Evolutionary conservation across 2,329 filamentous ascomycete genomes (phyloP), one percentile per base, ranked within the genome.

Genomic region (Xylaria multiplex): DNA sequence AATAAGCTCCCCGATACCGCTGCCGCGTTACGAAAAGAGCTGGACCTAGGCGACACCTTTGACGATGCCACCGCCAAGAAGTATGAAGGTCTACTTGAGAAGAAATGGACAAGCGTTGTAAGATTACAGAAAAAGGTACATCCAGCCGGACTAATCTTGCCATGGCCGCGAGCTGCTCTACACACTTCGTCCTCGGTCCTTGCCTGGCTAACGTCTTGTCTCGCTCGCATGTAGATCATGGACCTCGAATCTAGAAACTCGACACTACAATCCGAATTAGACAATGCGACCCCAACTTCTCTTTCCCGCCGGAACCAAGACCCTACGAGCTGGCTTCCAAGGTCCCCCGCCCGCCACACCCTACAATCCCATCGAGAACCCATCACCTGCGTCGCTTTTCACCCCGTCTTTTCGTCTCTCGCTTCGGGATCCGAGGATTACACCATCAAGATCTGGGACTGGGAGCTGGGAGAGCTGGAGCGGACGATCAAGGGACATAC

Each of bases 31-130:
- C 88, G 93, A 68, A 85, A 91, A 75, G 94, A 97, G 79, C 81
- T 92, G n/a, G 85, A 86, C 62, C 85, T 97, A 4, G 86, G 89
- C 58, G 88, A 87, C 62, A 81, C 81, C 54, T 94, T 96, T 74
- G 93, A 97, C 77, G 85, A 91, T 68, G 86, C 87, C 19, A 97
- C 93, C 22, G 86, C 90, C 59, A 97, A 97, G 83, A 97, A 97
- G 81, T 98, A 97, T 81, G 93, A 97, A 80, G 92, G 92, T 1
- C 81, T 98, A 32, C 81, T 98, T 71, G 95, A 98, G 85, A 97
- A 97, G 87, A 98, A 98, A 84, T 98, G 95, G 95, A 98, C 95
- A 22, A 96, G 93, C 74, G 91, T 98, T 32, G 93, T 97, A 74
- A 87, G 95, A 68, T 80, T 98, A 79, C 95, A 98, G 81, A 97